Percentiles rank a stretch among this genome's conserved stretches.
phyloP scores from a whole-genome alignment of 495 filamentous ascomycete species.

The Penicillium canariense region DNA sequence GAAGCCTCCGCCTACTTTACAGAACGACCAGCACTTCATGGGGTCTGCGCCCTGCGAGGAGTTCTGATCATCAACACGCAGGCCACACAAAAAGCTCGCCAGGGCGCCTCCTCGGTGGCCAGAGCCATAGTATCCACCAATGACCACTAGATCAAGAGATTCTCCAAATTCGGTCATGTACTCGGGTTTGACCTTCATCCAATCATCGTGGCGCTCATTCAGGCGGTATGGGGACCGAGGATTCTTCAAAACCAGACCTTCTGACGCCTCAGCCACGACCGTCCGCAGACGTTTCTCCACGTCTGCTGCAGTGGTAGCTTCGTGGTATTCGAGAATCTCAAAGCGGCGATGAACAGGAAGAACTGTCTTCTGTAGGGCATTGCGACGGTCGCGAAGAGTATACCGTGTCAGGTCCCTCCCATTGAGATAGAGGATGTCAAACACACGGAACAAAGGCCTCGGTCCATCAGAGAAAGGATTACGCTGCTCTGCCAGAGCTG shows the following conservation, averaged over 20 bases:
- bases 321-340: slow-evolving; percentile 75
- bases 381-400: slow-evolving; percentile 76
- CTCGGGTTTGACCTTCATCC: slow-evolving; percentile 99
- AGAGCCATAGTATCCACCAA: slow-evolving; percentile 91
- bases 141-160: slow-evolving; percentile 80
- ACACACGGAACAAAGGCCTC: slow-evolving; percentile 80
- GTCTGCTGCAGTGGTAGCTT: slow-evolving; percentile 62
- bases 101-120: slow-evolving; percentile 79
- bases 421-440: slow-evolving; percentile 90
- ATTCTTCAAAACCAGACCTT: slow-evolving; percentile 93
- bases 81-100: slow-evolving; percentile 83
- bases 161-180: slow-evolving; percentile 98
- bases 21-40: slow-evolving; percentile 86
- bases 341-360: slow-evolving; percentile 66
- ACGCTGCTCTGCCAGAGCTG: slow-evolving; percentile 75
- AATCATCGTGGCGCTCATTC: slow-evolving; percentile 92
- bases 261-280: slow-evolving; percentile 83
- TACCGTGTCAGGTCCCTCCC: slow-evolving; percentile 75
- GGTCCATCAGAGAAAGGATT: slow-evolving; percentile 72
- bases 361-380: slow-evolving; percentile 67
- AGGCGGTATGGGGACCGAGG: slow-evolving; percentile 81
- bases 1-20: slow-evolving; percentile 94
- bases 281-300: slow-evolving; percentile 76
- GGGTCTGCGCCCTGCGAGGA: slow-evolving; percentile 53
- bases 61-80: slow-evolving; percentile 67